A percentile compares a stretch with the other conserved stretches of the same genome.
These are phyloP conservation scores for Pyrus hybrid DNA, from an alignment of 331 rosid genomes.

Conservation along the genomic window DNA sequence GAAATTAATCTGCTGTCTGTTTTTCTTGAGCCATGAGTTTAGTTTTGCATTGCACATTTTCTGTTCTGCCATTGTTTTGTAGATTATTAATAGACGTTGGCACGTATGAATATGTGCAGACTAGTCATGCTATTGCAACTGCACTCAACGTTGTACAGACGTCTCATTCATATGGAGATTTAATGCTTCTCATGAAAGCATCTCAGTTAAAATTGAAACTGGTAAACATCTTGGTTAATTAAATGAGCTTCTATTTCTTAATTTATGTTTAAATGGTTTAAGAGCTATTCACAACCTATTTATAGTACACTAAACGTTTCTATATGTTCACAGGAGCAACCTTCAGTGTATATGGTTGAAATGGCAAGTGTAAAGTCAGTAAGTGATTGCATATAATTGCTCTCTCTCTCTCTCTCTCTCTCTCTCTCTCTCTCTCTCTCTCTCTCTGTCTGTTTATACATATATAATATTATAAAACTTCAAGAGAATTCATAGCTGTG, in stretches of 20 bases:
- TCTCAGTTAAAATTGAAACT: constrained; percentile 56
- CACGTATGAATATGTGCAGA: constrained; percentile 44
- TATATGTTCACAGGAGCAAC: constrained; percentile 53
- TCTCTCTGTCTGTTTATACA: background rate
- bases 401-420: background rate
- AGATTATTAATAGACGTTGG: background rate
- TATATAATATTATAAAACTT: background rate
- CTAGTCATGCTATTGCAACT: constrained; percentile 63
- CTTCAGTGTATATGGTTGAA: constrained; percentile 78
- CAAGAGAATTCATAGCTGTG: background rate
- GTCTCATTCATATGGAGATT: constrained; percentile 80
- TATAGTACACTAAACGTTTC: constrained; percentile 9
- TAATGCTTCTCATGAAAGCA: constrained; percentile 72
- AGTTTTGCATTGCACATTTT: background rate
- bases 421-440: background rate
- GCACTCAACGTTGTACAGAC: constrained; percentile 76
- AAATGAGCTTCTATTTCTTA: background rate
- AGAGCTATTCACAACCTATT: background rate
- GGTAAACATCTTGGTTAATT: constrained; percentile 32
- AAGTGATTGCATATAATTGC: constrained; percentile 32
- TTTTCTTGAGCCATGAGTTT: background rate
- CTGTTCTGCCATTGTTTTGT: constrained; percentile 1
- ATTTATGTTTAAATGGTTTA: background rate
- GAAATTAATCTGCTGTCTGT: background rate
- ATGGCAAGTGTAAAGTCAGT: constrained; percentile 66